A percentile compares a stretch with the other conserved stretches of the same genome.
These are phyloP conservation scores for Pseudognaphalium luteoalbum DNA, from an alignment of 129 eudicot genomes.

Conservation along the genomic window DNA sequence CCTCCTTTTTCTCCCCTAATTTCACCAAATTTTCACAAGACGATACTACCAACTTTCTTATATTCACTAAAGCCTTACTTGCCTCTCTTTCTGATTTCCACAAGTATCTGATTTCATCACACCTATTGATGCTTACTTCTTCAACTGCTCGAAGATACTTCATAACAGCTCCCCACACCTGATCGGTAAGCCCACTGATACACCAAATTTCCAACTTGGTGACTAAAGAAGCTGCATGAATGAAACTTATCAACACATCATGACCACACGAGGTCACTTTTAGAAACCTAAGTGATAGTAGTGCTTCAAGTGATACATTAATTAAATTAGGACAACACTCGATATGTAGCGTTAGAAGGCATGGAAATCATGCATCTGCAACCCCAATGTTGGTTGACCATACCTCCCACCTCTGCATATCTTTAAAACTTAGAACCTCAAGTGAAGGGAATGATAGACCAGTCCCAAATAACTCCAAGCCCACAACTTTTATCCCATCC, in stretches of 20 bases:
- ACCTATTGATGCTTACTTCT: not conserved
- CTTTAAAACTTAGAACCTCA: no score
- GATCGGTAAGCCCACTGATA: not conserved
- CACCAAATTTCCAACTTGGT: not conserved
- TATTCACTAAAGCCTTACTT: not conserved
- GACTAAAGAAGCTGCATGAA: not conserved
- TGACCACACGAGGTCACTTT: not conserved
- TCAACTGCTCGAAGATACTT: conserved; percentile 11
- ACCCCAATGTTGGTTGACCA: not conserved
- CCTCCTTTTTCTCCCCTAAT: conserved; percentile 5
- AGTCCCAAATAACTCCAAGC: no score
- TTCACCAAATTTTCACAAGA: not conserved
- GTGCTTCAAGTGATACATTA: not conserved
- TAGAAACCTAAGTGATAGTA: not conserved
- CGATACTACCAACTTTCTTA: not conserved
- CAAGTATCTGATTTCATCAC: not conserved
- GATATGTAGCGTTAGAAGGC: not conserved
- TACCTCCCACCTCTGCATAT: not conserved
- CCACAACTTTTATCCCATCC: not conserved
- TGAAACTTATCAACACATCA: not conserved
- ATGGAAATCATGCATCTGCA: not conserved
- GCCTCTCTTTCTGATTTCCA: conserved; percentile 19
- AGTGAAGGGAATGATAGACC: no score
- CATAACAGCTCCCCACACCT: conserved; percentile 12
- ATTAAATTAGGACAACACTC: not conserved